A percentile compares a stretch with the other conserved stretches of the same genome.
These are phyloP conservation scores for Micromonas pusilla DNA, from an alignment of 139 green algal species.

Conservation along the genomic window DNA sequence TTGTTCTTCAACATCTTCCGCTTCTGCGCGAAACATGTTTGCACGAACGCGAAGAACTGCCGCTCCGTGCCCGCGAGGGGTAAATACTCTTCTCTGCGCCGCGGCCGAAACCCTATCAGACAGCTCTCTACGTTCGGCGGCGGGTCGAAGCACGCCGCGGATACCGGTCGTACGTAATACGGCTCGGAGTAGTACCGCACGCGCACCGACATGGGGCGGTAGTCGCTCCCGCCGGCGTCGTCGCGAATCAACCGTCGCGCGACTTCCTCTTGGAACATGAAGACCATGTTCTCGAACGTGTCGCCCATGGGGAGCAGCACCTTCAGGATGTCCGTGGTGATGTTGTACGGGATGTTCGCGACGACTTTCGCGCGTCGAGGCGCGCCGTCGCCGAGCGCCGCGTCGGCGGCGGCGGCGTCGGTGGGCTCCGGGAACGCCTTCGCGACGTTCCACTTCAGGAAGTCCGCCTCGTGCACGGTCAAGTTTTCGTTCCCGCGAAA, in stretches of 20 bases:
- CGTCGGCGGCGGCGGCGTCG: background rate
- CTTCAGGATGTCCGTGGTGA: slow-evolving; percentile 84
- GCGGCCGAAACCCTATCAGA: slow-evolving; percentile 12
- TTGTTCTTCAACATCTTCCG: slow-evolving; percentile 23
- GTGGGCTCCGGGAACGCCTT: slow-evolving; percentile 26
- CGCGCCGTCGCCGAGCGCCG: background rate
- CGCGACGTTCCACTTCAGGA: slow-evolving; percentile 51
- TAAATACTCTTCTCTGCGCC: background rate
- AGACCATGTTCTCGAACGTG: slow-evolving; percentile 54
- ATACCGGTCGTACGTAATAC: slow-evolving; percentile 7
- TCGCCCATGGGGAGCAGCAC: slow-evolving; percentile 65
- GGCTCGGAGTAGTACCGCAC: slow-evolving; percentile 23
- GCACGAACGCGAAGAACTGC: slow-evolving; percentile 23
- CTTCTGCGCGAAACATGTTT: slow-evolving; percentile 20
- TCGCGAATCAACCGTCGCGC: background rate
- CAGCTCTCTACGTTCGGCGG: slow-evolving; percentile 18
- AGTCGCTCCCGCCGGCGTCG: slow-evolving; percentile 11
- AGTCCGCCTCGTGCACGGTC: slow-evolving; percentile 55
- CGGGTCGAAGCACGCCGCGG: background rate
- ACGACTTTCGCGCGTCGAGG: slow-evolving; percentile 59
- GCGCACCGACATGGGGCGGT: slow-evolving; percentile 19
- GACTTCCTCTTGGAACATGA: slow-evolving; percentile 65
- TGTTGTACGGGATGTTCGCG: slow-evolving; percentile 95
- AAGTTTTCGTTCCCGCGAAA: slow-evolving; percentile 39
- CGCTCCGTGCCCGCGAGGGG: slow-evolving; percentile 2